These are phyloP conservation scores for Taphrina deformans DNA, from an alignment of 1,139 yeast genomes.

Conservation along the genomic window DNA sequence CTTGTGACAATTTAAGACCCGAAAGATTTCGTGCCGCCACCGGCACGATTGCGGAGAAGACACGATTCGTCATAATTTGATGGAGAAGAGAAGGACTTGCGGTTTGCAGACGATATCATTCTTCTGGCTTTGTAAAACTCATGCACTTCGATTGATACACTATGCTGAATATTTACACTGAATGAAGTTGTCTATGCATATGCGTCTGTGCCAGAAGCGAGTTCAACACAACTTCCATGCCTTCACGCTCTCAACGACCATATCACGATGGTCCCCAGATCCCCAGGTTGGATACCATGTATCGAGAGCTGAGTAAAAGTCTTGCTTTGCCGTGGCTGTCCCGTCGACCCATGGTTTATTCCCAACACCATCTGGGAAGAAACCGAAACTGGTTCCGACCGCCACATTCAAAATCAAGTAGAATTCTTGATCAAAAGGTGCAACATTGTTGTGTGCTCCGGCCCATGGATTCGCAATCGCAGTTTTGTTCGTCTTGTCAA, in stretches of 20 bases:
- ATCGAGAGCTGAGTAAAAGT: constrained; percentile 32
- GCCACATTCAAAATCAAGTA: constrained; percentile 38
- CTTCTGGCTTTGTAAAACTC: too few relatives aligned
- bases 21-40: too few relatives aligned
- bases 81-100: too few relatives aligned
- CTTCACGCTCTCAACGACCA: constrained; percentile 37
- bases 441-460: constrained; percentile 21
- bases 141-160: too few relatives aligned
- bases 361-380: constrained; percentile 36
- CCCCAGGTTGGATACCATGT: constrained; percentile 37
- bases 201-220: too few relatives aligned
- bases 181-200: too few relatives aligned
- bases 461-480: constrained; percentile 37
- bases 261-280: constrained; percentile 32
- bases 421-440: constrained; percentile 38
- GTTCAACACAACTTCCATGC: constrained; percentile 9
- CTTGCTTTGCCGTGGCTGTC: constrained; percentile 11
- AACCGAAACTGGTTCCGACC: constrained; percentile 38
- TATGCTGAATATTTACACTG: too few relatives aligned
- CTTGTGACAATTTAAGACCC: too few relatives aligned
- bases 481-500: constrained; percentile 35
- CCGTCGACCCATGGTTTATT: constrained; percentile 38
- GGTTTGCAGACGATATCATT: too few relatives aligned
- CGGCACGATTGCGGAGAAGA: neutral
- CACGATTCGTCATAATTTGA: neutral